Evolutionary conservation across 2,329 filamentous ascomycete genomes (phyloP), one percentile per base, ranked within the genome.

Genomic region (Trichoderma polysporum): DNA sequence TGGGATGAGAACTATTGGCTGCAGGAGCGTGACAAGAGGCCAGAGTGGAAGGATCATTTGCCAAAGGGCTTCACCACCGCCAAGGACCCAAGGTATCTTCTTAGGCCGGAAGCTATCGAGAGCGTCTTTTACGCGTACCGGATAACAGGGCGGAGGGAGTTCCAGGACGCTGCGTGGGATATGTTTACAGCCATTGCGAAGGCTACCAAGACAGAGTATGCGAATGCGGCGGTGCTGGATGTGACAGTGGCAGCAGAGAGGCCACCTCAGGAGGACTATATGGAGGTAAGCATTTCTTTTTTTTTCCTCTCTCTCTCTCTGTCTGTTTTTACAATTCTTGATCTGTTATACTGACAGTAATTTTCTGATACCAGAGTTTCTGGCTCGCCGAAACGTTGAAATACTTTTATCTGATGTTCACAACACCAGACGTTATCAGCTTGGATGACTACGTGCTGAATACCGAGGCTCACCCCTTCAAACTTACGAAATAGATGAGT

Each of bases 371-470:
- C 9, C 90, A 95, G 78, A 93, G 90, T 71, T 96, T 94, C 79
- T 88, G 91, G 82, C 93, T 95, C 76, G 92, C 92, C 0, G 92
- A 95, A 79, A 90, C 93, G 67, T 74, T 95, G 74, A 95, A 96
- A 82, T 95, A 95, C 76, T 83, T 84, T 61, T 94, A 91, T 78
- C 75, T 94, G 72, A 88, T 91, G 63, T 86, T 88, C 73, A 83
- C 85, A 0, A 84, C 88, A 31, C 86, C 85, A 67, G 80, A 83
- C 60, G 74, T 86, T 15, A 78, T 88, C 12, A 85, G 82, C 72
- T 75, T 90, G 68, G 87, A 90, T 75, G 79, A 85, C 62, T 88
- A 83, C 82, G 85, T 88, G 49, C 77, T 88, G 61, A 86, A 85
- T 68, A 85, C 84, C 1, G 84, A 86, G 75, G 84, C 83, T 15